Conservation (phyloP, 2,329 filamentous ascomycete genomes). For the Pestalotiopsis sp. region DNA sequence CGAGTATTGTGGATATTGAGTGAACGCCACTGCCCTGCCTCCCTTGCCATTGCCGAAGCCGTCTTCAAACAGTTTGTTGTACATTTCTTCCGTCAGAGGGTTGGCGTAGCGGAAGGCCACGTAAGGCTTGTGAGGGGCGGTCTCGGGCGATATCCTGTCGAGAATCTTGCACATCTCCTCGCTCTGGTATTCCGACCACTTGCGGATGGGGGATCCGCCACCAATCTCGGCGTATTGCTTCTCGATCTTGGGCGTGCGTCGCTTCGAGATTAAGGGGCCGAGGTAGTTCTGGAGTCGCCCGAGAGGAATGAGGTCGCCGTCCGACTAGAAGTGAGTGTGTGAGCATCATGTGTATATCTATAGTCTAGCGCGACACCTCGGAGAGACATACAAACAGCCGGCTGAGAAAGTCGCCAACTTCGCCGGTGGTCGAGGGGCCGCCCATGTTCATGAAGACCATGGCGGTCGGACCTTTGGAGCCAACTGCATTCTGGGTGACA, state of each 20-base stretch:
- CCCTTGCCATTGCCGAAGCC: conserved; percentile 89
- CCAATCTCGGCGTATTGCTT: conserved; percentile 96
- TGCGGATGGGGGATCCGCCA: conserved; percentile 95
- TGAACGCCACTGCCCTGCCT: conserved; percentile 95
- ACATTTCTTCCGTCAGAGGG: conserved; percentile 93
- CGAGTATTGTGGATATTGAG: conserved; percentile 97
- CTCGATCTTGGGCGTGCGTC: conserved; percentile 93
- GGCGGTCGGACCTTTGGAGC: conserved; percentile 80
- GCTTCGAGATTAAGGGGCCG: conserved; percentile 81
- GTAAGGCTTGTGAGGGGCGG: conserved; percentile 95
- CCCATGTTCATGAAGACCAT: conserved; percentile 99
- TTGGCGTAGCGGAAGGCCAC: conserved; percentile 96
- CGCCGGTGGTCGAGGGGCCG: conserved; percentile 82
- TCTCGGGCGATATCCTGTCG: conserved; percentile 87
- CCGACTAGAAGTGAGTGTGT: conserved; percentile 60
- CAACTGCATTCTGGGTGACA: conserved; percentile 76
- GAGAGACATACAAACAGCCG: conserved; percentile 79
- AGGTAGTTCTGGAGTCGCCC: conserved; percentile 89
- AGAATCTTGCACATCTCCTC: conserved; percentile 97
- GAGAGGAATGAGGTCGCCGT: conserved; percentile 93
- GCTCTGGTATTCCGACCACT: conserved; percentile 96
- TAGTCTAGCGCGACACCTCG: not conserved
- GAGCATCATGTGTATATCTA: not conserved
- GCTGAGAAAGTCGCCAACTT: conserved; percentile 88
- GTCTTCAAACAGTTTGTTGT: conserved; percentile 78